phyloP scores from a whole-genome alignment of 345 rosid genomes.

The Brassica rapa region DNA sequence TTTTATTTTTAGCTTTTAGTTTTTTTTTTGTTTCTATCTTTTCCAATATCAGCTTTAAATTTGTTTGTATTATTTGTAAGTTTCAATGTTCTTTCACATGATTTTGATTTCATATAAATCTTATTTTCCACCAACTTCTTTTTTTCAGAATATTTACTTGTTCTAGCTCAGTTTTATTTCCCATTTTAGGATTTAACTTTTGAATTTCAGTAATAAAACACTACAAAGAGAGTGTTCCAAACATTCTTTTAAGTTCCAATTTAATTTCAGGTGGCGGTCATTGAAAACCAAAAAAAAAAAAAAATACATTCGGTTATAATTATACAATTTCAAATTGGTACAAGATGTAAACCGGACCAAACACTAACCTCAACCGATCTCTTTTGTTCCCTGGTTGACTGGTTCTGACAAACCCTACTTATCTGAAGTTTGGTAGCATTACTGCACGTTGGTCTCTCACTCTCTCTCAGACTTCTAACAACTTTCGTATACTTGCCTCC shows the following conservation, averaged over 20 bases:
- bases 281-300: background rate
- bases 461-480: conserved; percentile 13
- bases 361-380: background rate
- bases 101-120: too few relatives aligned
- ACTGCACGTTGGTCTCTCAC: background rate
- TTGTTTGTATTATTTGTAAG: too few relatives aligned
- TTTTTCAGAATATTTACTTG: too few relatives aligned
- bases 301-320: background rate
- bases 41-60: too few relatives aligned
- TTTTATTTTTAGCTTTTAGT: too few relatives aligned
- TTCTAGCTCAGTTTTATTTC: too few relatives aligned
- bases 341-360: background rate
- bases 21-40: too few relatives aligned
- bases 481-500: background rate
- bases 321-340: background rate
- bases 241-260: background rate
- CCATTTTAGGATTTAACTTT: too few relatives aligned
- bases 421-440: background rate
- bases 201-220: too few relatives aligned
- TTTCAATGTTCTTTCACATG: too few relatives aligned
- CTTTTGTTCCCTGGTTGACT: background rate
- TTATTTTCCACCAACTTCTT: too few relatives aligned
- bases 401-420: conserved; percentile 15
- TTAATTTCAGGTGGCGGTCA: background rate
- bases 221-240: background rate